Conservation (phyloP, 129 eudicot genomes). For the Centella asiatica region DNA sequence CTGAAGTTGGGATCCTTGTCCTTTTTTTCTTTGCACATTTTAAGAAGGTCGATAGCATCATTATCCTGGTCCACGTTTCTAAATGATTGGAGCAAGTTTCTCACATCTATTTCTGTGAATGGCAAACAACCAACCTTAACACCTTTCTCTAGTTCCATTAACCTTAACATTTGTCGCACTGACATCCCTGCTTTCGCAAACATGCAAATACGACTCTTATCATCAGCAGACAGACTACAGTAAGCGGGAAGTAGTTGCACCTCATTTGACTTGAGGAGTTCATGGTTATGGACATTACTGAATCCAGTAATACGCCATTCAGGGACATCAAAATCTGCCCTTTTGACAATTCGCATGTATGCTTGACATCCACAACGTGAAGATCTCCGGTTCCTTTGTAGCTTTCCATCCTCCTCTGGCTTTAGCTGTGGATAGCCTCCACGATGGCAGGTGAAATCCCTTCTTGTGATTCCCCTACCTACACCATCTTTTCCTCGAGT, state of each 20-base stretch:
- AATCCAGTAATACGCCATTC: conserved; percentile 93
- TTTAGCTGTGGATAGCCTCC: conserved; percentile 77
- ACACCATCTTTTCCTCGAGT: conserved; percentile 91
- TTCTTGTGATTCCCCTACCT: conserved; percentile 74
- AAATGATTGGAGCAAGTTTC: conserved; percentile 71
- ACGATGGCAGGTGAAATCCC: conserved; percentile 88
- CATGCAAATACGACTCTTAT: conserved; percentile 86
- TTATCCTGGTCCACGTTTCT: conserved; percentile 61
- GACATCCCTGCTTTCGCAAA: conserved; percentile 93
- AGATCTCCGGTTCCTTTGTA: conserved; percentile 74
- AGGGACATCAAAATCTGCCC: conserved; percentile 70
- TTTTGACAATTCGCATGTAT: conserved; percentile 63
- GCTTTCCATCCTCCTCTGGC: conserved; percentile 64
- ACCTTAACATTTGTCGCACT: conserved; percentile 75
- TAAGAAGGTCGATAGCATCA: conserved; percentile 76
- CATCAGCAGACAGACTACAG: conserved; percentile 65
- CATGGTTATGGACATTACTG: conserved; percentile 70
- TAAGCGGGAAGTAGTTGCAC: conserved; percentile 51
- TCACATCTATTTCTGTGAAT: conserved; percentile 75
- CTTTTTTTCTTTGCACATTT: conserved; percentile 71
- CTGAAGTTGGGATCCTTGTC: conserved; percentile 67
- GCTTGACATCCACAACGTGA: conserved; percentile 93
- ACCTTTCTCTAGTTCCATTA: conserved; percentile 83
- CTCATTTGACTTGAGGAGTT: conserved; percentile 50
- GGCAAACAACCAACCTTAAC: conserved; percentile 82